Base-by-base conservation (phyloP, 805 yeast species). In the Maudiozyma bulderi region DNA sequence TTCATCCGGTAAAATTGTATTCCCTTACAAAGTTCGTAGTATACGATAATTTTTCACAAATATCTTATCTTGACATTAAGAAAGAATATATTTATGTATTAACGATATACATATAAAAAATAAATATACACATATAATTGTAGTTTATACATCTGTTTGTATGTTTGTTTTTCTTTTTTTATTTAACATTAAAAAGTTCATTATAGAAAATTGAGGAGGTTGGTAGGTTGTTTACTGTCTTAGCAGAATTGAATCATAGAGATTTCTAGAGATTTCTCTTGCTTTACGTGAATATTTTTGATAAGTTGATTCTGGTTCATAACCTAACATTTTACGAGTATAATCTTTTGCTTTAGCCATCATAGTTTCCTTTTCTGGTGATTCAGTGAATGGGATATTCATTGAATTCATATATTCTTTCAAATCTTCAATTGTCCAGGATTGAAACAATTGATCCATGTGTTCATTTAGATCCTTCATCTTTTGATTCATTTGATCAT, bases 371-470 rank as follows among this genome's bases (percentile, higher is more conserved):
- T 37, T 39, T 1, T 44, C 41, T 13, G 26, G n/a, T 32, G 64
- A 49, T 26, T 44, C 44, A 3, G 50, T 45, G 1, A 40, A 40
- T 28, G 32, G 43, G 8, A 30, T 28, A n/a, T 40, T 13, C 15
- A 40, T 15, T 6, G 10, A 28, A 11, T 62, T 59, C 49, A 76
- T 57, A 53, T 75, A 76, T 13, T 65, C 52, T 43, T 54, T 63
- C 49, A 76, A 58, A 48, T 76, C 80, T 28, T 68, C 68, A 14
- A 63, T 64, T 2, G 75, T 65, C 75, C 76, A 75, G 8, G 68
- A 57, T 30, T 69, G 62, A 47, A 74, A 66, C 14, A 68, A 54
- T 2, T 55, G 50, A 6, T 55, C 53, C 56, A 65, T 57, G 10
- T 52, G 57, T 13, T 53, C 43, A 4, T 49, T 45, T n/a, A 59